These are phyloP conservation scores for Raphanus hybrid DNA, from an alignment of 441 rosid species.

Conservation along the genomic window DNA sequence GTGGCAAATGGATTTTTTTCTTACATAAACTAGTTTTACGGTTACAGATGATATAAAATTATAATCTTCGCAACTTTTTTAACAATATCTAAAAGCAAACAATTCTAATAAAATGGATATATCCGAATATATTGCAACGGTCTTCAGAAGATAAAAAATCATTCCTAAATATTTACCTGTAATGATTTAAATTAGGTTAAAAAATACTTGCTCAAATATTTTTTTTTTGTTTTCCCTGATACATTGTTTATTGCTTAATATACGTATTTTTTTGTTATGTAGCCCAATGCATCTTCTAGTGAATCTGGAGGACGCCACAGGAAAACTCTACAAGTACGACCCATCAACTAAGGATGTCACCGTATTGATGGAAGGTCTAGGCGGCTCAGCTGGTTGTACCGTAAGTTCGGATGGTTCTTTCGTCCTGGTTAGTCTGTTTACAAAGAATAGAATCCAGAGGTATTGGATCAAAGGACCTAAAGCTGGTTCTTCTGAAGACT, in stretches of 20 bases:
- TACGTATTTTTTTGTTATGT: not conserved
- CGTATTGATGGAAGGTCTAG: conserved; percentile 38
- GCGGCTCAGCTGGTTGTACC: conserved; percentile 39
- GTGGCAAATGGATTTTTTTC: too few relatives aligned
- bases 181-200: too few relatives aligned
- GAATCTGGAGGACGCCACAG: conserved; percentile 32
- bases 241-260: conserved; percentile 2
- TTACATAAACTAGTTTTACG: not conserved
- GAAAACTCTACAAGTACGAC: conserved; percentile 42
- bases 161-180: too few relatives aligned
- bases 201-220: too few relatives aligned
- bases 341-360: conserved; percentile 38
- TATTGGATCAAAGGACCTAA: conserved; percentile 44
- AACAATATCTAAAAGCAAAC: too few relatives aligned
- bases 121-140: too few relatives aligned
- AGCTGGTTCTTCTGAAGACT: conserved; percentile 42
- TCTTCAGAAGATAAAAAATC: not conserved
- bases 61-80: too few relatives aligned
- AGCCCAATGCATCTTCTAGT: conserved; percentile 25
- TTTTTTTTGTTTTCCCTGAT: not conserved
- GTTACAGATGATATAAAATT: too few relatives aligned
- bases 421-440: conserved; percentile 39
- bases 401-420: conserved; percentile 44
- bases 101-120: too few relatives aligned
- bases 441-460: conserved; percentile 28